Percentiles rank a stretch among this genome's conserved stretches.
phyloP scores from a whole-genome alignment of 148 eudicot species.

The Rhododendron henanense region DNA sequence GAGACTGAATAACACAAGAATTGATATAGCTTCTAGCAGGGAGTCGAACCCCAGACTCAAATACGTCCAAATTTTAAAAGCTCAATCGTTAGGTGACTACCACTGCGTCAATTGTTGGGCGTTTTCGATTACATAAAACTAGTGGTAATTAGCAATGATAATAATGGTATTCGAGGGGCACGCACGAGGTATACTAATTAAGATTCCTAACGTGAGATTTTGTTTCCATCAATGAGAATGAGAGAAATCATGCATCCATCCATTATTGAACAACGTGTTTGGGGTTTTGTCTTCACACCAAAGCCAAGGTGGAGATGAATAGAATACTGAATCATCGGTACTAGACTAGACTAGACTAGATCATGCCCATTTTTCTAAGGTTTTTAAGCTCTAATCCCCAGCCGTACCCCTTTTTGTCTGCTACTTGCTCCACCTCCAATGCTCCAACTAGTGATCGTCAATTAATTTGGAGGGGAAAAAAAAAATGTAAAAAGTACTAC shows the following conservation, averaged over 20 bases:
- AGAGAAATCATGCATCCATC: not conserved
- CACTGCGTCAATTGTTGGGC: not conserved
- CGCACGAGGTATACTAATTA: not conserved
- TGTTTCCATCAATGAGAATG: not conserved
- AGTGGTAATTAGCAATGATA: not conserved
- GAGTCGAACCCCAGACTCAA: not conserved
- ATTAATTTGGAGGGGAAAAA: not conserved
- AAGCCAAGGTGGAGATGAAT: slow-evolving; percentile 15
- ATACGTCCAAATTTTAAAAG: not conserved
- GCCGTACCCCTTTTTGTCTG: not conserved
- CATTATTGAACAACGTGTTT: slow-evolving; percentile 10
- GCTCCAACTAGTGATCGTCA: not conserved
- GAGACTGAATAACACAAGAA: not conserved
- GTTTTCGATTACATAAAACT: not conserved
- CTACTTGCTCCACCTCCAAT: not conserved
- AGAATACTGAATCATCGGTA: not conserved
- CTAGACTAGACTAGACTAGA: not conserved
- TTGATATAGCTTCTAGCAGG: too few species aligned
- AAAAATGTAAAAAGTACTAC: not conserved
- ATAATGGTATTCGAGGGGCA: not conserved
- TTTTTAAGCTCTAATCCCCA: not conserved
- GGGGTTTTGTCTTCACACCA: slow-evolving; percentile 4
- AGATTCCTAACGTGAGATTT: not conserved
- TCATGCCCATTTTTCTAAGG: not conserved
- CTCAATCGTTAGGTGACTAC: too few species aligned